Evolutionary conservation across 2,329 filamentous ascomycete species (phyloP), one percentile per base, ranked within the genome.

Genomic region (Fragosphaeria purpurea): DNA sequence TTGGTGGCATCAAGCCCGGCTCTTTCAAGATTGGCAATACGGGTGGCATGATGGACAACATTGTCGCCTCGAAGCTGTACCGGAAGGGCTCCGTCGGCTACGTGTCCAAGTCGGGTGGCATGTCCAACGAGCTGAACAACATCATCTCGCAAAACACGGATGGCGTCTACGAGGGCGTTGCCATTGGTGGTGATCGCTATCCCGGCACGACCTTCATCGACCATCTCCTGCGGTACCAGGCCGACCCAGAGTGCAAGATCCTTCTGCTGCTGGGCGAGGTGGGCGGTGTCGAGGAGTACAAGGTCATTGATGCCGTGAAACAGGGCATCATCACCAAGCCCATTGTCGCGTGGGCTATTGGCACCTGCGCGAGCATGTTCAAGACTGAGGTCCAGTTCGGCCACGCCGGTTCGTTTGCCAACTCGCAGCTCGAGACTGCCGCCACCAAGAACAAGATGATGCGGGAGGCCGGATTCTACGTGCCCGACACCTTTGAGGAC

Each of bases 21-120:
- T 88, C 87, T 70, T 98, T 91, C 86, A 98, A 97, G 83, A 98
- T 98, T 59, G 93, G 93, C 70, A 98, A 98, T 82, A 98, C 93
- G 64, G 93, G 93, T 81, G 93, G 93, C 73, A 98, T 98, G 93
- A 98, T 98, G 93, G 93, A 98, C 82, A 98, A 98, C 82, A 98
- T 98, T 65, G 93, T 98, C 58, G 89, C 93, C 62, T 97, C 93
- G 70, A 98, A 98, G 84, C 88, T 98, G 55, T 98, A 98, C 84
- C 91, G 93, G 73, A 93, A 93, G 76, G 93, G 93, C 63, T 97
- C 93, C 62, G 90, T 98, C 60, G 93, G 88, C 63, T 98, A 98
- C 73, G 93, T 98, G 72, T 97, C 91, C 80, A 98, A 98, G 81
- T 98, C 93, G 53, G 93, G 93, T 68, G 93, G 93, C 75, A 98